A percentile compares a stretch with the other conserved stretches of the same genome.
Evolutionary conservation across 352 stramenopile genomes (phyloP).

Genomic region (Nothophytophthora sp.): DNA sequence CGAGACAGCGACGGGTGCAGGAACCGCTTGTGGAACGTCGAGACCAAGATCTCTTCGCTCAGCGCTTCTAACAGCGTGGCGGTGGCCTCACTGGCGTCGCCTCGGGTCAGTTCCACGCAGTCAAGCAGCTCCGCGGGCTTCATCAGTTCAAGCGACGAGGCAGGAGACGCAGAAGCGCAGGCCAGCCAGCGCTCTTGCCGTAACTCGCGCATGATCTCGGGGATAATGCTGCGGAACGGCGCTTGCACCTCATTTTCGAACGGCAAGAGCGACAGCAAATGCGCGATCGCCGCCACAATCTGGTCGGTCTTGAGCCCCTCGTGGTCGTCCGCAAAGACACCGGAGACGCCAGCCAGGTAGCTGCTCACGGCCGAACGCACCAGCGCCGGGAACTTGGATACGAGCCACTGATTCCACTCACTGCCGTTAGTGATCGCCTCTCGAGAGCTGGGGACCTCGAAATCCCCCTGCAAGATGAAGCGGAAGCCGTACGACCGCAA

Average conservation of each 20-base stretch:
- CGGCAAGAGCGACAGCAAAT: constrained; percentile 57
- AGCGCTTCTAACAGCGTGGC: constrained; percentile 13
- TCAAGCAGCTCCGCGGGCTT: constrained; percentile 52
- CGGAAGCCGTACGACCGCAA: constrained; percentile 81
- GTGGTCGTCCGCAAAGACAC: not conserved
- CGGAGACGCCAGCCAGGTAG: constrained; percentile 19
- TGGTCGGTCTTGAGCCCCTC: not conserved
- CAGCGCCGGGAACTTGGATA: constrained; percentile 66
- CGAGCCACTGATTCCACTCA: constrained; percentile 90
- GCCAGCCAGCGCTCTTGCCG: constrained; percentile 52
- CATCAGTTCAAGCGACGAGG: constrained; percentile 11
- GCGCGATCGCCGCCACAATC: constrained; percentile 24
- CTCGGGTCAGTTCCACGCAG: constrained; percentile 19
- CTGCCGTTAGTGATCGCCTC: constrained; percentile 83
- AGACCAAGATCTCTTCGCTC: constrained; percentile 22
- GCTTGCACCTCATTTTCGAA: constrained; percentile 73
- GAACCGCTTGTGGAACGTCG: constrained; percentile 52
- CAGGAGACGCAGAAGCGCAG: constrained; percentile 1
- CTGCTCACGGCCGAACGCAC: constrained; percentile 31
- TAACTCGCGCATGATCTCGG: constrained; percentile 62
- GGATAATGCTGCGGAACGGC: constrained; percentile 62
- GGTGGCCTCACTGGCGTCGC: constrained; percentile 13
- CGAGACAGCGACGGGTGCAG: constrained; percentile 46
- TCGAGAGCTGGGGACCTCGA: constrained; percentile 83
- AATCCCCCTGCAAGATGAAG: constrained; percentile 88